phyloP scores from a whole-genome alignment of 495 filamentous ascomycete species.

The Glarea lozoyensis region DNA sequence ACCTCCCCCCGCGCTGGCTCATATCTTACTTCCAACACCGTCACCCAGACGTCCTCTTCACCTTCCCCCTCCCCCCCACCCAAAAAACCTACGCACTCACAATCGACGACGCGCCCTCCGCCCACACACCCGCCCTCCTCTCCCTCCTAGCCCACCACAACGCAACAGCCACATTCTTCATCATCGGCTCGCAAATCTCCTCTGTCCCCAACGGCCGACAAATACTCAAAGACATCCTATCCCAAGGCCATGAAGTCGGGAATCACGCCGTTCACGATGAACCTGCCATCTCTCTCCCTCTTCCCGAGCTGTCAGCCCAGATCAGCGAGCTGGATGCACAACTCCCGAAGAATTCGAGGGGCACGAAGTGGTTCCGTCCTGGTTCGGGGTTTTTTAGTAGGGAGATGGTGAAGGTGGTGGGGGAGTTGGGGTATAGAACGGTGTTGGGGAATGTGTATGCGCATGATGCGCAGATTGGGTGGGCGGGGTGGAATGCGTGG shows the following conservation, averaged over 20 bases:
- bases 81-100: slow-evolving; percentile 66
- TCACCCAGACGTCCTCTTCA: slow-evolving; percentile 72
- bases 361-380: slow-evolving; percentile 61
- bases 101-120: slow-evolving; percentile 75
- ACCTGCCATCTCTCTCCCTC: slow-evolving; percentile 41
- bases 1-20: slow-evolving; percentile 62
- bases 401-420: slow-evolving; percentile 49
- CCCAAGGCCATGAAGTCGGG: slow-evolving; percentile 30
- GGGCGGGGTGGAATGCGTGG: slow-evolving; percentile 58
- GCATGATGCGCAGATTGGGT: slow-evolving; percentile 72
- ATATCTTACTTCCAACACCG: slow-evolving; percentile 58
- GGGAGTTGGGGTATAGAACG: slow-evolving; percentile 49
- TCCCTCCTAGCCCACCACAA: slow-evolving; percentile 44
- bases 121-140: slow-evolving; percentile 64
- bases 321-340: slow-evolving; percentile 12
- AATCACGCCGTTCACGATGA: slow-evolving; percentile 87
- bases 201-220: neutral
- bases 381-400: slow-evolving; percentile 72
- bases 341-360: slow-evolving; percentile 13
- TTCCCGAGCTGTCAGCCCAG: slow-evolving; percentile 18
- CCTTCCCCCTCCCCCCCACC: slow-evolving; percentile 39
- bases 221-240: slow-evolving; percentile 14
- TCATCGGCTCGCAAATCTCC: slow-evolving; percentile 65
- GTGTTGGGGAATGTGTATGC: slow-evolving; percentile 79
- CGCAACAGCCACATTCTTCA: slow-evolving; percentile 67